Evolutionary conservation across 306 rosid genomes (phyloP), one percentile per base, ranked within the genome.

Genomic region (Begonia peltatifolia): DNA sequence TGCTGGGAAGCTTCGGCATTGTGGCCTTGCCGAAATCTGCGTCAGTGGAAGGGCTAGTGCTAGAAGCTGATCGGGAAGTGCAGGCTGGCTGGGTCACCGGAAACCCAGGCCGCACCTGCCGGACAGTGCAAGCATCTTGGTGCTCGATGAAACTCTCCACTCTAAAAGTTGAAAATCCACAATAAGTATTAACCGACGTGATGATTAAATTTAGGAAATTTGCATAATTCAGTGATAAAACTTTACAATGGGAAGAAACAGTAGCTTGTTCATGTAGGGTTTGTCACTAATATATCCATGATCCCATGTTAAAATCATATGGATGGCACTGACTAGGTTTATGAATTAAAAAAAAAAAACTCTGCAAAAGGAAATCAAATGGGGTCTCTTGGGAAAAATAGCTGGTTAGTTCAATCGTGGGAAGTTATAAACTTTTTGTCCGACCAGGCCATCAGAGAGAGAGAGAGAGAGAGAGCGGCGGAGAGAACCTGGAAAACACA

Each of bases 111-210:
- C 71, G 30, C 46, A 68, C 62, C 9, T 71, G 75, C 54, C 88
- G 58, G 6, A 71, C 57, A 14, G 61, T 79, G 76, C 99, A 90
- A 62, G 81, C 71, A 57, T 90, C 99, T 79, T 90, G 99, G 64
- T 90, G 99, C 51, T 90, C 99, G 20, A 90, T 90, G 81, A 90
- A 90, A 65, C 94, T 90, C 79, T 90, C 99, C 16, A 90, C 95
- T 73, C 99, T 90, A 68, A 52, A 64, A 57, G 22, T 11, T 6
- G 15, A 17, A 53, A 56, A 30, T 30, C 38, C 8, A 30, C 38
- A 6, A 30, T 30, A 30, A 30, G 6, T 30, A 30, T 30, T 30
- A 7, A 30, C 1, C 38, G 38, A 30, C 38, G 38, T 30, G 38
- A 30, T 30, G 38, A 30, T 30, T 30, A 30, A 7, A 7, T 30